phyloP scores from a whole-genome alignment of 1,139 yeast genomes.

The Taphrina deformans region DNA sequence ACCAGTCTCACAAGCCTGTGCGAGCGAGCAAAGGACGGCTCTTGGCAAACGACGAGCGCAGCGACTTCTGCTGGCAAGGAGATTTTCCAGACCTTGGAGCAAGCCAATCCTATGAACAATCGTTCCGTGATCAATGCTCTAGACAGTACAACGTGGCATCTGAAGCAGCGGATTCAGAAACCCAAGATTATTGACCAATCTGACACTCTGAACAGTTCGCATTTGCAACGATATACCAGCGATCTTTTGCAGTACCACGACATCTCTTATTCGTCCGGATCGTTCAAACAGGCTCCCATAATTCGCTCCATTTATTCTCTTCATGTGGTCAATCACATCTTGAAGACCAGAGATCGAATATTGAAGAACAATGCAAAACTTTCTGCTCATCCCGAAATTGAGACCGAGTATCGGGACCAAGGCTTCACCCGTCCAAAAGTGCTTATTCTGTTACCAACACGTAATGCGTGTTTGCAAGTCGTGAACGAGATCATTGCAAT shows the following conservation, averaged over 20 bases:
- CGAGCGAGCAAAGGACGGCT: not conserved
- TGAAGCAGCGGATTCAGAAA: conserved; percentile 35
- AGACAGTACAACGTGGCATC: conserved; percentile 21
- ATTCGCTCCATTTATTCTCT: conserved; percentile 65
- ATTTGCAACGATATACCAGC: conserved; percentile 55
- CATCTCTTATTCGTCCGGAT: conserved; percentile 61
- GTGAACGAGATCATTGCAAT: conserved; percentile 63
- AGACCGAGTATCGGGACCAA: conserved; percentile 75
- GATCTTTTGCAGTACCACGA: conserved; percentile 68
- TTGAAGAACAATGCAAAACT: conserved; percentile 70
- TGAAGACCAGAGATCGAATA: conserved; percentile 71
- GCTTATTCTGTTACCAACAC: conserved; percentile 76
- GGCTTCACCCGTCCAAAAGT: conserved; percentile 95
- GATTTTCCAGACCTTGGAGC: not conserved
- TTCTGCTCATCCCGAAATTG: conserved; percentile 44
- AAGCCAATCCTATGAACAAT: not conserved
- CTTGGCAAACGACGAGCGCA: not conserved
- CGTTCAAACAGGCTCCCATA: conserved; percentile 47
- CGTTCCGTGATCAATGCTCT: not conserved
- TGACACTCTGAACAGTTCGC: conserved; percentile 48
- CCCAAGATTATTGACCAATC: not conserved
- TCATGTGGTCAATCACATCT: conserved; percentile 79
- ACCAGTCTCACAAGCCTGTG: conserved; percentile 45
- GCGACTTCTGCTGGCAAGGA: not conserved
- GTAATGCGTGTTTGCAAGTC: conserved; percentile 71